Conservation (phyloP, 768 basidiomycete genomes). For the Boletus patriciae region DNA sequence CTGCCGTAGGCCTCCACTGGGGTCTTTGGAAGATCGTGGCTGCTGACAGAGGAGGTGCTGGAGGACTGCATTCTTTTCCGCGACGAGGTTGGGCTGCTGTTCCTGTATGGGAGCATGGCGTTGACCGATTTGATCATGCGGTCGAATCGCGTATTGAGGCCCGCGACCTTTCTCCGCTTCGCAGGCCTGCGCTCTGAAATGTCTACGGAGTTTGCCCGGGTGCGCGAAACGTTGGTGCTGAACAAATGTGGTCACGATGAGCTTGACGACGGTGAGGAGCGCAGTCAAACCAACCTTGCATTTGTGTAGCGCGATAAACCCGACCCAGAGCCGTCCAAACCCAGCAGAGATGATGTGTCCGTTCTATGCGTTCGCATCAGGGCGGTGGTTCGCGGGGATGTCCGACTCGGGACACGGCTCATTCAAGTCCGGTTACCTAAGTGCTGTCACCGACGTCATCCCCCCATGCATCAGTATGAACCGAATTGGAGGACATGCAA, state of each 20-base stretch:
- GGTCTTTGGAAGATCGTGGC: slow-evolving; percentile 42
- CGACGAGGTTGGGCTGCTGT: slow-evolving; percentile 17
- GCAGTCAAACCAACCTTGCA: slow-evolving; percentile 10
- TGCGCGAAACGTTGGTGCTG: slow-evolving; percentile 1
- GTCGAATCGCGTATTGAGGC: slow-evolving; percentile 62
- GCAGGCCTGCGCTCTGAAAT: slow-evolving; percentile 11
- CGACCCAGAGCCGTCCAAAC: slow-evolving; percentile 14
- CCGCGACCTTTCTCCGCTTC: slow-evolving; percentile 52
- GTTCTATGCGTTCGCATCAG: slow-evolving; percentile 1
- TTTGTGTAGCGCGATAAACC: slow-evolving; percentile 7
- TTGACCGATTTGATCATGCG: slow-evolving; percentile 65
- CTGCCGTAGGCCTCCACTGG: slow-evolving; percentile 42
- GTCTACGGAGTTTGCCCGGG: slow-evolving; percentile 7
- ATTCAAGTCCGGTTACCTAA: slow-evolving; percentile 14
- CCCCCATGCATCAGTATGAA: background rate
- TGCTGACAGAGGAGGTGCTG: slow-evolving; percentile 46
- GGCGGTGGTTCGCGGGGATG: background rate
- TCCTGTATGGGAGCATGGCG: slow-evolving; percentile 30
- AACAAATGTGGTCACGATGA: too few species aligned
- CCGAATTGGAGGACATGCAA: background rate
- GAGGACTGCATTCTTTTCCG: slow-evolving; percentile 40
- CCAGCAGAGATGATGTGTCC: background rate
- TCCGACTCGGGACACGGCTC: background rate
- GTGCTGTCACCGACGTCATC: background rate
- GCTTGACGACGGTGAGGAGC: background rate